Evolutionary conservation across 1,139 yeast species (phyloP).

Genomic region (Pichia sp.): DNA sequence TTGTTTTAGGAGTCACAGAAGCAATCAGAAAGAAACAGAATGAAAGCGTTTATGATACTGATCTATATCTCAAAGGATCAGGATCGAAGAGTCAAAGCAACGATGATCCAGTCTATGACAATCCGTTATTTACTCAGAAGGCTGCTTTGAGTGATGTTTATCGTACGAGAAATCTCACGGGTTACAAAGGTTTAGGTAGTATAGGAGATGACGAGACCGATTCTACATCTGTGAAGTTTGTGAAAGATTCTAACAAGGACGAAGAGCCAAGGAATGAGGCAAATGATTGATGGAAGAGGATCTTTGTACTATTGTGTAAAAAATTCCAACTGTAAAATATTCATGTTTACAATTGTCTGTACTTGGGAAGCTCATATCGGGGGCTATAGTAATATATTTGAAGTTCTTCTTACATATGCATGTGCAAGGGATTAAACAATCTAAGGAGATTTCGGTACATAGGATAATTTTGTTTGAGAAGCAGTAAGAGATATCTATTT

Average conservation of each 20-base stretch:
- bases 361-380: too few species aligned
- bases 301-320: too few species aligned
- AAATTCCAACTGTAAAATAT: too few species aligned
- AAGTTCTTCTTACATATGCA: too few species aligned
- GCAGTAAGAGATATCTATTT: too few species aligned
- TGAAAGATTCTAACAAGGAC: constrained; percentile 26
- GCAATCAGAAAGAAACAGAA: constrained; percentile 9
- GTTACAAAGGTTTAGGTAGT: constrained; percentile 12
- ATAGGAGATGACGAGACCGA: constrained; percentile 13
- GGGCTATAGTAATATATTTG: too few species aligned
- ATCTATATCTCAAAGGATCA: constrained; percentile 41
- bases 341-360: too few species aligned
- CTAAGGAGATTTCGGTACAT: too few species aligned
- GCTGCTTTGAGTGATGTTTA: constrained; percentile 44
- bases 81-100: constrained; percentile 26
- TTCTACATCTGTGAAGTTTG: constrained; percentile 39
- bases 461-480: too few species aligned
- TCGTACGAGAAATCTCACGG: constrained; percentile 27
- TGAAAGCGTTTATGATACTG: constrained; percentile 46
- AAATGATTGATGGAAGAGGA: too few species aligned
- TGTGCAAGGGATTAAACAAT: too few species aligned
- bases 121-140: constrained; percentile 44
- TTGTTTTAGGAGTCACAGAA: constrained; percentile 41
- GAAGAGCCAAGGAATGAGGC: neutral
- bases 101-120: constrained; percentile 47